These are phyloP conservation scores for Epichloe brachyelytri DNA, from an alignment of 2,329 filamentous ascomycete genomes.

Conservation along the genomic window DNA sequence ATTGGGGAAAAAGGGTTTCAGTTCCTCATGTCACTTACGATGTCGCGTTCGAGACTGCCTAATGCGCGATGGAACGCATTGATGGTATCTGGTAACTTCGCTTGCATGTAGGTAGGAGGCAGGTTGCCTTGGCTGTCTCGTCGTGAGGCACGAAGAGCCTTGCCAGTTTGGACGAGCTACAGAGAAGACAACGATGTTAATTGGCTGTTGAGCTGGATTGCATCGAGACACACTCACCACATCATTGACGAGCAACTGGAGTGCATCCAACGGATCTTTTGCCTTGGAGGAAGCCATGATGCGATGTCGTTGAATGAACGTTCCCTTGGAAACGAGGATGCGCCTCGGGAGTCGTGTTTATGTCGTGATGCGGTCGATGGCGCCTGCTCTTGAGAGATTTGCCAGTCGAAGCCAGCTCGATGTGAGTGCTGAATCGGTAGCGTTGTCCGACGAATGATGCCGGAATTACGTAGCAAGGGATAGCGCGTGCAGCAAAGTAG, in stretches of 20 bases:
- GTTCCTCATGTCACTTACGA: constrained; percentile 27
- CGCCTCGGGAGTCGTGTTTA: neutral
- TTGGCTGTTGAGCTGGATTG: neutral
- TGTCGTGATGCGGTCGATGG: neutral
- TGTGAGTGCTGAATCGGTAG: neutral
- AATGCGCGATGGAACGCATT: constrained; percentile 38
- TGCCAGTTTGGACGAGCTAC: constrained; percentile 47
- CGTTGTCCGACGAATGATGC: neutral
- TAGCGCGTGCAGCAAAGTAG: neutral
- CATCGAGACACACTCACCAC: constrained; percentile 29
- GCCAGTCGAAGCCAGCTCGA: neutral
- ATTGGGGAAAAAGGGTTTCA: neutral
- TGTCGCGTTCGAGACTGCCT: constrained; percentile 43
- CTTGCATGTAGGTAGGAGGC: constrained; percentile 20
- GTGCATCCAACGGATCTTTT: constrained; percentile 29
- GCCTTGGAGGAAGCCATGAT: constrained; percentile 15
- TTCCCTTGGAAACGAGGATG: neutral
- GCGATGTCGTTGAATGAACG: neutral
- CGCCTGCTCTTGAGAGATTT: neutral
- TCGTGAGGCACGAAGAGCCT: constrained; percentile 36
- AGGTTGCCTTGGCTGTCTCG: constrained; percentile 31
- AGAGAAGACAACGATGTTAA: neutral
- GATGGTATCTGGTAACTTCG: constrained; percentile 34
- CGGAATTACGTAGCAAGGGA: neutral
- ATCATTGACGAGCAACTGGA: constrained; percentile 42